Conservation (phyloP, 148 eudicot genomes). For the Suaeda aralocaspica region DNA sequence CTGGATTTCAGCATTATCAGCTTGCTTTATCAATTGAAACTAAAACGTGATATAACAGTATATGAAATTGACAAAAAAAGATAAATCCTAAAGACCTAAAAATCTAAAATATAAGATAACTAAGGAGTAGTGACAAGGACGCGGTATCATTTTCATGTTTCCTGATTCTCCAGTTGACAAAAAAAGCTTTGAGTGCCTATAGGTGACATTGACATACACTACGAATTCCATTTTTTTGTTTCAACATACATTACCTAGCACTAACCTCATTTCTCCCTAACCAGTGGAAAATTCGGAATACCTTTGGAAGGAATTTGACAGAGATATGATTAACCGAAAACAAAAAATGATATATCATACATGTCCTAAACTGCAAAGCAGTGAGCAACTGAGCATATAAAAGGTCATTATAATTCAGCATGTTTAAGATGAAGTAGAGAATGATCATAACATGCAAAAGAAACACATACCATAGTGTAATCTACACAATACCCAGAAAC, state of each 20-base stretch:
- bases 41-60: not conserved
- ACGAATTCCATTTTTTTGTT: not conserved
- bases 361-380: too few relatives aligned
- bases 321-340: too few relatives aligned
- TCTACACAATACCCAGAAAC: conserved; percentile 90
- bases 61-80: not conserved
- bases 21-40: not conserved
- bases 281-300: not conserved
- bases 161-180: not conserved
- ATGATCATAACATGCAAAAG: not conserved
- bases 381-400: too few relatives aligned
- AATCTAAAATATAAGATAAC: not conserved
- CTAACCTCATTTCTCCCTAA: not conserved
- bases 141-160: not conserved
- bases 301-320: too few relatives aligned
- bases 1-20: not conserved
- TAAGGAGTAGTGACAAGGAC: not conserved
- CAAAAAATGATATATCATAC: too few relatives aligned
- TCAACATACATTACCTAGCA: not conserved
- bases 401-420: too few relatives aligned
- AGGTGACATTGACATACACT: not conserved
- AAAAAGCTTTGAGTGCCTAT: not conserved
- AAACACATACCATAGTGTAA: conserved; percentile 72
- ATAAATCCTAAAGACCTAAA: too few relatives aligned
- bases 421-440: not conserved